Evolutionary conservation across 1,139 yeast genomes (phyloP).

Genomic region (Saccharomyces hybrid): DNA sequence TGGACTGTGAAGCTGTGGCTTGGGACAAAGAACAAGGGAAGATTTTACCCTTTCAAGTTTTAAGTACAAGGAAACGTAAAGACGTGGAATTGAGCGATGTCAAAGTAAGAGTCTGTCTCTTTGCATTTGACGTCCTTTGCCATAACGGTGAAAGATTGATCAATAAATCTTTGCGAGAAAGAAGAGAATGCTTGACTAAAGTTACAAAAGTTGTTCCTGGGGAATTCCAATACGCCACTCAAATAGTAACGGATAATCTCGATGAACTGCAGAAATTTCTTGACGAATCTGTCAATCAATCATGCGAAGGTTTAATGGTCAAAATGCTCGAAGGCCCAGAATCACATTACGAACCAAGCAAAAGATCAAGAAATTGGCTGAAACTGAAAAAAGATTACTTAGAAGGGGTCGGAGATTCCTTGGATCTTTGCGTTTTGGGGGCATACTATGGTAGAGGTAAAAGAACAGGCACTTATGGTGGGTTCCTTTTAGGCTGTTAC

Average conservation of each 20-base stretch:
- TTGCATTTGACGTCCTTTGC: conserved; percentile 81
- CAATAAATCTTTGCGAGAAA: conserved; percentile 57
- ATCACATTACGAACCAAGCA: conserved; percentile 86
- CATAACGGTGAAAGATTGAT: conserved; percentile 66
- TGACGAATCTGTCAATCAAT: conserved; percentile 81
- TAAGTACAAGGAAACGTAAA: conserved; percentile 89
- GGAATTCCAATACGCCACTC: conserved; percentile 74
- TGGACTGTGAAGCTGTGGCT: conserved; percentile 99
- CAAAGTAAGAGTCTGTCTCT: conserved; percentile 83
- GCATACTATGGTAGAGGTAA: conserved; percentile 96
- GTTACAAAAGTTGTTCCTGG: conserved; percentile 62
- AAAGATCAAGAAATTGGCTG: conserved; percentile 91
- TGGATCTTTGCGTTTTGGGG: conserved; percentile 90
- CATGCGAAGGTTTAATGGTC: conserved; percentile 96
- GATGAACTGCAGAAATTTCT: conserved; percentile 77
- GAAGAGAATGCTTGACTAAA: conserved; percentile 54
- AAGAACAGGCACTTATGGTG: conserved; percentile 92
- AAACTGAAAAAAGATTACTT: conserved; percentile 90
- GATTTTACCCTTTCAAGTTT: conserved; percentile 85
- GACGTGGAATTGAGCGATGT: conserved; percentile 84
- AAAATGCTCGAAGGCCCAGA: conserved; percentile 78
- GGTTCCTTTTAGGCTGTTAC: conserved; percentile 82
- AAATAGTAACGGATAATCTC: conserved; percentile 61
- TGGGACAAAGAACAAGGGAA: conserved; percentile 74
- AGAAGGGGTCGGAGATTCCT: conserved; percentile 90